Conservation (phyloP, 1,139 yeast species). For the Hyphopichia khmerensis region DNA sequence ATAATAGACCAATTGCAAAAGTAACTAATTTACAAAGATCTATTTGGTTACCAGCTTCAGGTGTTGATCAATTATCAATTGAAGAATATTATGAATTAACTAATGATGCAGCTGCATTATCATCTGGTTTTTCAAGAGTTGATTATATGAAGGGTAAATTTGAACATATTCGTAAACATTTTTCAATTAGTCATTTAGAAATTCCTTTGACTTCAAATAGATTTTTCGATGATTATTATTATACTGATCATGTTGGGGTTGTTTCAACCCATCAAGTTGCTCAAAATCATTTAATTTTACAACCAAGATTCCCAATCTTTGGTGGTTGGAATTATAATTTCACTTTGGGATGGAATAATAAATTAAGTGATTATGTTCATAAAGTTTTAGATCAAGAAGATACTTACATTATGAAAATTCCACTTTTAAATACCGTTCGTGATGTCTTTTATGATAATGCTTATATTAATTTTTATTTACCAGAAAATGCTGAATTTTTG, state of each 20-base stretch:
- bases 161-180: slow-evolving; percentile 41
- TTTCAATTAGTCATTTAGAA: slow-evolving; percentile 55
- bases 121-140: slow-evolving; percentile 71
- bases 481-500: slow-evolving; percentile 78
- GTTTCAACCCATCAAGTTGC: slow-evolving; percentile 75
- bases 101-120: slow-evolving; percentile 70
- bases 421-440: slow-evolving; percentile 69
- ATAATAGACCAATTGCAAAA: slow-evolving; percentile 63
- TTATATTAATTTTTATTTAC: slow-evolving; percentile 65
- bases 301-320: slow-evolving; percentile 88
- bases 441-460: slow-evolving; percentile 69
- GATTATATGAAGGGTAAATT: slow-evolving; percentile 65
- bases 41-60: slow-evolving; percentile 61
- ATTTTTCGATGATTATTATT: slow-evolving; percentile 64
- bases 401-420: slow-evolving; percentile 63
- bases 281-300: slow-evolving; percentile 53
- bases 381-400: slow-evolving; percentile 39
- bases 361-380: slow-evolving; percentile 53
- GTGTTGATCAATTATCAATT: slow-evolving; percentile 43
- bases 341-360: slow-evolving; percentile 87
- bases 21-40: slow-evolving; percentile 67
- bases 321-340: slow-evolving; percentile 97
- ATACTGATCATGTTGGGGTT: slow-evolving; percentile 87
- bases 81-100: slow-evolving; percentile 86
- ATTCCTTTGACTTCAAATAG: slow-evolving; percentile 46